Conservation (phyloP, 495 filamentous ascomycete genomes). For the Neurospora tetrasperma region DNA sequence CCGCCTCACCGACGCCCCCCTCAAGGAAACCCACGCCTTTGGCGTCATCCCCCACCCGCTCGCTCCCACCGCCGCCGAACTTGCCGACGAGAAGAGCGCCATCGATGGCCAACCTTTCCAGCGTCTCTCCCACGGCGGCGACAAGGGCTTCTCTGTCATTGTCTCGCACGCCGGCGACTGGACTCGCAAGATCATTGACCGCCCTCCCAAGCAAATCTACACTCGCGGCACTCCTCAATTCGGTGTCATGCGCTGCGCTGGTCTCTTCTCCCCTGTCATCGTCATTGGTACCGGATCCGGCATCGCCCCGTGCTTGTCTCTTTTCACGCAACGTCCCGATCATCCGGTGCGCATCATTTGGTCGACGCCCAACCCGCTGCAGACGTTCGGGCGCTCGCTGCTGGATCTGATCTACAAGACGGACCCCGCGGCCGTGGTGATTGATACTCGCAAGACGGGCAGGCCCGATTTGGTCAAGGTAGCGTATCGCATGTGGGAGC, state of each 20-base stretch:
- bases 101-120: constrained; percentile 34
- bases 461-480: constrained; percentile 45
- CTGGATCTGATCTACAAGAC: constrained; percentile 32
- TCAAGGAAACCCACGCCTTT: constrained; percentile 76
- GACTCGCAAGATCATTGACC: constrained; percentile 54
- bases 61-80: neutral
- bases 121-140: constrained; percentile 41
- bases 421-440: constrained; percentile 40
- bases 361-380: constrained; percentile 33
- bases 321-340: constrained; percentile 31
- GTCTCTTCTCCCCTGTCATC: constrained; percentile 56
- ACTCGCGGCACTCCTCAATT: constrained; percentile 43
- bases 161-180: constrained; percentile 80
- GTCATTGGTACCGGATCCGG: constrained; percentile 78
- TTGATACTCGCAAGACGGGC: constrained; percentile 35
- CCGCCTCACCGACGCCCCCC: constrained; percentile 44
- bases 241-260: constrained; percentile 64
- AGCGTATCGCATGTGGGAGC: constrained; percentile 44
- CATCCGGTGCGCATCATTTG: constrained; percentile 40
- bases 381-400: constrained; percentile 36
- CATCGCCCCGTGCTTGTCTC: constrained; percentile 57
- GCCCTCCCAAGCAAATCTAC: constrained; percentile 51
- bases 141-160: constrained; percentile 57
- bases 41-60: constrained; percentile 54
- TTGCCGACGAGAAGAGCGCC: neutral